Conservation (phyloP, 1,139 yeast genomes). For the Kurtzmaniella quercitrusa region DNA sequence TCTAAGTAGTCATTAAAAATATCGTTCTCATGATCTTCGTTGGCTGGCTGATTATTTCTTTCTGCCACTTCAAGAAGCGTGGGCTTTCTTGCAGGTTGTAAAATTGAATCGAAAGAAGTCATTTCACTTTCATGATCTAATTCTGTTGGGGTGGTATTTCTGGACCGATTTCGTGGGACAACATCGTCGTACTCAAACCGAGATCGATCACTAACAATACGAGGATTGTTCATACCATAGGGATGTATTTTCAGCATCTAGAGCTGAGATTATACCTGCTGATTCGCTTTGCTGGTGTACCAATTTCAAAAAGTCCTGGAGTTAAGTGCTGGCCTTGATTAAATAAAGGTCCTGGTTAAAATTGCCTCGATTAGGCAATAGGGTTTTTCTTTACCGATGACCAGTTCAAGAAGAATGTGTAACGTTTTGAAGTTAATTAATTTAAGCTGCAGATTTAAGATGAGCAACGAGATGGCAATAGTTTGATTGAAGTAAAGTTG, state of each 20-base stretch:
- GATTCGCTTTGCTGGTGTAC: background rate
- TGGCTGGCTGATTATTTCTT: slow-evolving; percentile 1
- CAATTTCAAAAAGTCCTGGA: background rate
- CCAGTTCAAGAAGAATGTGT: background rate
- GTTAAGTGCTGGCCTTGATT: background rate
- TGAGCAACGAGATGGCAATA: background rate
- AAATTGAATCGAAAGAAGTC: slow-evolving; percentile 5
- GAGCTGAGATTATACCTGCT: background rate
- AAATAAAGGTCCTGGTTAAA: background rate
- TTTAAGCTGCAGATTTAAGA: too few relatives aligned
- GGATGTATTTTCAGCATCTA: slow-evolving; percentile 19
- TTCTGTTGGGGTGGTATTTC: slow-evolving; percentile 25
- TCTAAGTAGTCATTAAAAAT: slow-evolving; percentile 4
- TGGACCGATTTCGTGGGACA: slow-evolving; percentile 20
- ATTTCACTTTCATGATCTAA: slow-evolving; percentile 9
- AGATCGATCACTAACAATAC: slow-evolving; percentile 29
- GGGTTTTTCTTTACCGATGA: background rate
- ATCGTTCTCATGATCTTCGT: slow-evolving; percentile 4
- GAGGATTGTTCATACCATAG: slow-evolving; percentile 17
- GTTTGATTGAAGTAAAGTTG: too few relatives aligned
- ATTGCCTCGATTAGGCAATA: background rate
- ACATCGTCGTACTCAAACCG: slow-evolving; percentile 23
- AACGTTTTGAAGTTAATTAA: too few relatives aligned
- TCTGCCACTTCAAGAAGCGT: slow-evolving; percentile 8
- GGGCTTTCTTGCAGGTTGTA: slow-evolving; percentile 2